A percentile compares a stretch with the other conserved stretches of the same genome.
These are phyloP conservation scores for Erysimum cheiri DNA, from an alignment of 441 rosid genomes.

Conservation along the genomic window DNA sequence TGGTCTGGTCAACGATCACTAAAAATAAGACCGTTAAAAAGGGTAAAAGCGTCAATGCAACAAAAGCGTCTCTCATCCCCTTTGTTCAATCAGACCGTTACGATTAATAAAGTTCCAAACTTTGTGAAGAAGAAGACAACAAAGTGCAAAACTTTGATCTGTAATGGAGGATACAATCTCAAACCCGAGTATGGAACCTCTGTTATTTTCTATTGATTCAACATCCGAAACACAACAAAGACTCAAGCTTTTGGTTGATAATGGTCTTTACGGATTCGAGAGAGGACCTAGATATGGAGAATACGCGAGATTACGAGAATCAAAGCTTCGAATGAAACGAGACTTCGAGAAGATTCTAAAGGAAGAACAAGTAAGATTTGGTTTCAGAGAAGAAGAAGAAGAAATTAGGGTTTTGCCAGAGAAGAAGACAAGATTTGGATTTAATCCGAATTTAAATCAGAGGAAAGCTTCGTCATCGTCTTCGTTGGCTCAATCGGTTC, in stretches of 20 bases:
- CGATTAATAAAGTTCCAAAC: constrained; percentile 2
- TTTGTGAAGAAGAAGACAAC: constrained; percentile 22
- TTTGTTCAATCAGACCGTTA: constrained; percentile 41
- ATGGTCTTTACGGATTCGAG: constrained; percentile 50
- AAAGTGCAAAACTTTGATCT: background rate
- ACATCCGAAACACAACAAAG: constrained; percentile 41
- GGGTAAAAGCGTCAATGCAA: constrained; percentile 33
- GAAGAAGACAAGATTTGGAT: constrained; percentile 57
- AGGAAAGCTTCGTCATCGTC: constrained; percentile 51
- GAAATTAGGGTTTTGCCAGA: constrained; percentile 34
- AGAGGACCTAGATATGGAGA: constrained; percentile 79
- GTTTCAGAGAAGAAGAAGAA: constrained; percentile 19
- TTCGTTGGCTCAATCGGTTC: constrained; percentile 73
- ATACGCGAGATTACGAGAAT: constrained; percentile 71
- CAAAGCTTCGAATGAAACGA: constrained; percentile 57
- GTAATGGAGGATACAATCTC: constrained; percentile 51
- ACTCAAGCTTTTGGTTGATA: constrained; percentile 10
- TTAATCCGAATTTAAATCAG: constrained; percentile 40
- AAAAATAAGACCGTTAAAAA: constrained; percentile 41
- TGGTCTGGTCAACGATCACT: background rate
- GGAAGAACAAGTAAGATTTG: constrained; percentile 40
- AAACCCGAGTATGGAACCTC: constrained; percentile 45
- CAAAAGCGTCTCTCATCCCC: constrained; percentile 9
- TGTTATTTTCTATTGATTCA: constrained; percentile 53
- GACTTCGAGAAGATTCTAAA: constrained; percentile 33